Evolutionary conservation across 164 flowering plant genomes (phyloP), one percentile per base, ranked within the genome.

Genomic region (Aristolochia fimbriata): DNA sequence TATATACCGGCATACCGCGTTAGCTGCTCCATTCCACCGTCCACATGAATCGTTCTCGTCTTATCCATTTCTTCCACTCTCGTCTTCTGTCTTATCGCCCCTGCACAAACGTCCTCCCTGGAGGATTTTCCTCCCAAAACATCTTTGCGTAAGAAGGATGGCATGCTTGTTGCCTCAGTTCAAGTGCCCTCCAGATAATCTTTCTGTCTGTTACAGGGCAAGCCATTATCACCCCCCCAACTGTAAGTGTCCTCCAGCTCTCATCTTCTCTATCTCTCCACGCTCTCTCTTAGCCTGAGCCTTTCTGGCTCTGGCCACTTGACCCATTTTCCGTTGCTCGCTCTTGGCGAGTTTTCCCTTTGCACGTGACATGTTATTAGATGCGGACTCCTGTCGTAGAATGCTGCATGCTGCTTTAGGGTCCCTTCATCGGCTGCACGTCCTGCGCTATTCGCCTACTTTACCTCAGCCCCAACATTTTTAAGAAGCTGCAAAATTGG

Each of bases 151-250:
- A 15, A 27, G 25, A n/a, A 37, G 43, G 43, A 57, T 57, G 43
- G 47, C 47, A 57, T 57, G 47, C 22, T 43, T 31, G n/a, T 43
- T 57, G 16, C 43, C 43, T 4, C 43, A 57, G 19, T 31, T 57
- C 47, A 41, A 41, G 46, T 57, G 59, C 43, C 22, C 19, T 3
- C 19, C 41, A 6, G 49, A 20, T 49, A 53, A 47, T 31, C 27
- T 53, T 53, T 7, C 49, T 12, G 15, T 62, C 47, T 19, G n/a
- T 48, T 47, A 16, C 61, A 62, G 57, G 31, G 30, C 57, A 22
- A 6, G 33, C 16, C 52, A 49, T 13, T 13, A 20, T 49, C 52
- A 17, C 52, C 0, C 10, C n/a, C 14, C 52, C 1, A 49, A 17
- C 52, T 49, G 52, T 49, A 20, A 17, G 52, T 49, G 52, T 49